A percentile compares a stretch with the other conserved stretches of the same genome.
phyloP scores from a whole-genome alignment of 768 basidiomycete genomes.

The Termitomyces sp. region DNA sequence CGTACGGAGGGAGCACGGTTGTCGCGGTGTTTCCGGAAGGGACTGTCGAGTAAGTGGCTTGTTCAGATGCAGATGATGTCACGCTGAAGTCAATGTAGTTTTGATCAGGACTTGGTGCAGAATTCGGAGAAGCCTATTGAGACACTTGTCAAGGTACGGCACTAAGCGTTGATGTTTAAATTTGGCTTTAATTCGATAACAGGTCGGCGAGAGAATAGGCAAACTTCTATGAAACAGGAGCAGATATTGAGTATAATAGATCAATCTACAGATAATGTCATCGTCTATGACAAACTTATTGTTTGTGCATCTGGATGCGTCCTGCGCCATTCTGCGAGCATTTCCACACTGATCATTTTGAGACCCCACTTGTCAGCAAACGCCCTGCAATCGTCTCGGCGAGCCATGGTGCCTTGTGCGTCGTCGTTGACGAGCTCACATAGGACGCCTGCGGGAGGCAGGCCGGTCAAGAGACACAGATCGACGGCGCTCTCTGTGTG shows the following conservation, averaged over 20 bases:
- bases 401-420: constrained; percentile 85
- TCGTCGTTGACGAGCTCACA: constrained; percentile 97
- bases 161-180: background rate
- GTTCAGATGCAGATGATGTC: background rate
- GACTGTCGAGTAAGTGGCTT: constrained; percentile 33
- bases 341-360: constrained; percentile 93
- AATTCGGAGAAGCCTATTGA: constrained; percentile 57
- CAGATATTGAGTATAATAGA: background rate
- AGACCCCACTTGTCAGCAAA: constrained; percentile 90
- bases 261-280: background rate
- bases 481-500: constrained; percentile 94
- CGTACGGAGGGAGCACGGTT: constrained; percentile 76
- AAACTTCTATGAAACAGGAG: constrained; percentile 13
- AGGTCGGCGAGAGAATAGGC: constrained; percentile 33
- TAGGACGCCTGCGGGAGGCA: constrained; percentile 72
- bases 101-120: constrained; percentile 56
- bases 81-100: constrained; percentile 23
- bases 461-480: constrained; percentile 71
- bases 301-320: constrained; percentile 19
- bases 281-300: background rate
- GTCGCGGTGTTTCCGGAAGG: constrained; percentile 56
- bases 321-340: constrained; percentile 53
- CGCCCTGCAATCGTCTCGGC: constrained; percentile 85
- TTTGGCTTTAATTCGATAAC: background rate
- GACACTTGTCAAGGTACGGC: constrained; percentile 55